phyloP scores from a whole-genome alignment of 2,329 filamentous ascomycete species.

The Trematosphaeria pertusa region DNA sequence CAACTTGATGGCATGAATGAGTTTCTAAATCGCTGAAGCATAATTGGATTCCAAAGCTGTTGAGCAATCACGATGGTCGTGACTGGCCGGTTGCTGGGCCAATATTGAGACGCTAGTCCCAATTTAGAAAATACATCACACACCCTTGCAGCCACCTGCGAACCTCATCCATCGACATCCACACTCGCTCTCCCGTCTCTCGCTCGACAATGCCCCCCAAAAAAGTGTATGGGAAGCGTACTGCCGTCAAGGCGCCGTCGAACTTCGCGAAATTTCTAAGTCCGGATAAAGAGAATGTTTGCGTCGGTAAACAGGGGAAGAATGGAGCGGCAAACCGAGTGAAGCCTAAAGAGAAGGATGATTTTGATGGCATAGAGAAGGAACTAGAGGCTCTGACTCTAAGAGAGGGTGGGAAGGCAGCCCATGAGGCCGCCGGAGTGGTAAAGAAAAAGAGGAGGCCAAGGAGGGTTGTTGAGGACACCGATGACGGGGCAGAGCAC shows the following conservation, averaged over 20 bases:
- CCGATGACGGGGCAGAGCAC: not conserved
- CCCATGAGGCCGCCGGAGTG: not conserved
- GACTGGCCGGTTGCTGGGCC: slow-evolving; percentile 15
- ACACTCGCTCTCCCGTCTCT: not conserved
- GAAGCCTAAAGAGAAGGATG: not conserved
- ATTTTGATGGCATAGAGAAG: not conserved
- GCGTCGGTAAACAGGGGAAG: not conserved
- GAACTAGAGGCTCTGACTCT: not conserved
- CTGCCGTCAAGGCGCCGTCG: slow-evolving; percentile 18
- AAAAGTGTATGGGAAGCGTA: slow-evolving; percentile 50
- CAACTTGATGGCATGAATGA: too few species aligned
- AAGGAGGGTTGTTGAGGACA: not conserved
- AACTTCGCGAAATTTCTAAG: slow-evolving; percentile 36
- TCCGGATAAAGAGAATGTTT: slow-evolving; percentile 30
- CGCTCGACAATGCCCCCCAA: slow-evolving; percentile 38
- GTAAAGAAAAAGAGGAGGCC: not conserved
- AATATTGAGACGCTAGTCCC: slow-evolving; percentile 13
- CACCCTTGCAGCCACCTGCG: slow-evolving; percentile 5
- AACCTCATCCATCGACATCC: slow-evolving; percentile 1
- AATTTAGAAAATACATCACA: slow-evolving; percentile 10
- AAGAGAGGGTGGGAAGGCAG: slow-evolving; percentile 8
- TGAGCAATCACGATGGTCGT: not conserved
- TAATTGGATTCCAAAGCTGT: too few species aligned
- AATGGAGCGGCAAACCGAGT: too few species aligned
- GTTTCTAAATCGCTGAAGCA: not conserved